Percentiles rank a stretch among this genome's conserved stretches.
These are phyloP conservation scores for Candida sanyiensis DNA, from an alignment of 805 yeast species.

Conservation along the genomic window DNA sequence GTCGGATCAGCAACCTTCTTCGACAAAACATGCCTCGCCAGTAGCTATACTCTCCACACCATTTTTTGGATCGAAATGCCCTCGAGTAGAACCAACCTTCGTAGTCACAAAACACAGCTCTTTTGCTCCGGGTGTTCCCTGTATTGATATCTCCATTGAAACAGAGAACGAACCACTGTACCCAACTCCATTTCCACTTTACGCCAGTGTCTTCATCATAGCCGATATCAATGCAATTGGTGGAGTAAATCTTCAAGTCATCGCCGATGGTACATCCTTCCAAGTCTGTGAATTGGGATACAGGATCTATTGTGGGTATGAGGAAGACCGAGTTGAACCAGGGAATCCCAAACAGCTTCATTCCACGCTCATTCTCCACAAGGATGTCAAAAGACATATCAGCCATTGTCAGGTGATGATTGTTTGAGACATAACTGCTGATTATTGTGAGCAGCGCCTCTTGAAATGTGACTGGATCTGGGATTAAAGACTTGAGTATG, in stretches of 20 bases:
- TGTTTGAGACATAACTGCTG: neutral
- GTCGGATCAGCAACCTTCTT: conserved; percentile 58
- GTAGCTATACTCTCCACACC: conserved; percentile 60
- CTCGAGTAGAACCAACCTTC: conserved; percentile 79
- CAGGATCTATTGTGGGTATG: conserved; percentile 40
- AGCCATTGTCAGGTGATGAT: neutral
- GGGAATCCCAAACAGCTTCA: conserved; percentile 47
- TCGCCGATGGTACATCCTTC: conserved; percentile 10
- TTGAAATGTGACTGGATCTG: conserved; percentile 1
- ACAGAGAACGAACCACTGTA: conserved; percentile 71
- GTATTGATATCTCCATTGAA: conserved; percentile 16
- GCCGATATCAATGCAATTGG: conserved; percentile 3
- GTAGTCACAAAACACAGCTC: conserved; percentile 42
- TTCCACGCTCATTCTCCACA: conserved; percentile 52
- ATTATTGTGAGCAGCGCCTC: conserved; percentile 1
- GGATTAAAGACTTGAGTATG: conserved; percentile 1
- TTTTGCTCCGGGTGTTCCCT: neutral
- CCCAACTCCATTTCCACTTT: conserved; percentile 65
- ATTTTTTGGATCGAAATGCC: conserved; percentile 39
- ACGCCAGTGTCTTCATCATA: conserved; percentile 18
- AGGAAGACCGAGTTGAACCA: conserved; percentile 42
- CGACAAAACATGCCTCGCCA: conserved; percentile 48
- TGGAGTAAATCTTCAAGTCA: conserved; percentile 6
- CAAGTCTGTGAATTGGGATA: conserved; percentile 20
- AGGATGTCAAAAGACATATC: conserved; percentile 33